Evolutionary conservation across 2,329 filamentous ascomycete species (phyloP), one percentile per base, ranked within the genome.

Genomic region (Pseudogymnoascus sp.): DNA sequence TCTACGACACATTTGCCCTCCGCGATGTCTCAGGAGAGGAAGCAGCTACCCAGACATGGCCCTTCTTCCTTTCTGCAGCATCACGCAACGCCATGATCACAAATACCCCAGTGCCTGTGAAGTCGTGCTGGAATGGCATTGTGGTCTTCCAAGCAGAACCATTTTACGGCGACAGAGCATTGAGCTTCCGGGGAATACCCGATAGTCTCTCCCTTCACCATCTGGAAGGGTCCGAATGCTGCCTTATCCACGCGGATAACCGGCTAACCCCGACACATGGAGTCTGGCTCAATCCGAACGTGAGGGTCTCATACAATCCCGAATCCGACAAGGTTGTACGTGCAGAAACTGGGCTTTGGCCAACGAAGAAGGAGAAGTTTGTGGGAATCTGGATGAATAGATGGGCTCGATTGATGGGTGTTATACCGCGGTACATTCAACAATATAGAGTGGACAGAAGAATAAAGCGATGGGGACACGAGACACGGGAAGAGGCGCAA

Each of bases 221-320:
- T 68, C 77, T 92, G 26, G 89, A 92, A 72, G 89, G 80, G n/a
- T 88, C 84, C 11, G 89, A 92, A 73, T 92, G 88, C 75, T 92
- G 89, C 72, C 81, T 92, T 60, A 84, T 90, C 61, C 88, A 90
- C 69, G 83, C 84, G 2, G 88, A 90, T 68, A 79, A 64, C n/a
- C 41, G 44, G n/a, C 29, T 61, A 9, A 59, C 35, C 26, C 47
- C 9, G 15, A 60, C 66, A 44, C 66, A 76, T 61, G 84, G 87
- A 58, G 83, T 90, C 5, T 90, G 79, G 71, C 69, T 90, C 39
- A 91, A 91, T 70, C 86, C 87, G 1, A 79, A 80, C 10, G 87
- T 90, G 9, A 78, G 86, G 7, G 87, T 90, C 4, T 85, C 80
- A 1, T 90, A 90, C 69, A 83, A 77, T 64, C 70, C 72, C 2